A percentile compares a stretch with the other conserved stretches of the same genome.
Conservation (phyloP, 1,284 basidiomycete species). For the Trichosporon sp. region DNA sequence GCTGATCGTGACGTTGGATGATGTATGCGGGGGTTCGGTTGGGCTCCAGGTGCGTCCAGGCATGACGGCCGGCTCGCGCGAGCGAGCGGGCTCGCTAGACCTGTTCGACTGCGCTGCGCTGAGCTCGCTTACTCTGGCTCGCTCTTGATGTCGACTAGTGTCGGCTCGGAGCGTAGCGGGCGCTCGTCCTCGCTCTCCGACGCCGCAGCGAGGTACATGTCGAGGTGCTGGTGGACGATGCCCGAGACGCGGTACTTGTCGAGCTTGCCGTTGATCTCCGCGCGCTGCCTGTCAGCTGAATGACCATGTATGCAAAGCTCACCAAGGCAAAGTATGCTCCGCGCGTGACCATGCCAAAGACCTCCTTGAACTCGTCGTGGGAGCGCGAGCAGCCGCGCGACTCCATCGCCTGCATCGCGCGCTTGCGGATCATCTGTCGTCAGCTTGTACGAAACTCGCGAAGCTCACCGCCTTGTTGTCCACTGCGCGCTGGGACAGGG, state of each 20-base stretch:
- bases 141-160: not conserved
- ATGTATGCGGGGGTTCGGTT: not conserved
- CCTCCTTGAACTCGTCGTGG: conserved; percentile 41
- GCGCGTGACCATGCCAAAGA: conserved; percentile 42
- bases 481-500: conserved; percentile 23
- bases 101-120: not conserved
- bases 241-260: conserved; percentile 34
- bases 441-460: not conserved
- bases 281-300: conserved; percentile 15
- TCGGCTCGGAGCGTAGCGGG: not conserved
- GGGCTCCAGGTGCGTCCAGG: not conserved
- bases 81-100: not conserved
- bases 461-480: conserved; percentile 13
- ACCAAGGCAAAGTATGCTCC: conserved; percentile 46
- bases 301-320: conserved; percentile 13
- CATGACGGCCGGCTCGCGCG: not conserved
- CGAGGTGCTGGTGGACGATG: conserved; percentile 35
- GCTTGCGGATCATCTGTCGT: conserved; percentile 41
- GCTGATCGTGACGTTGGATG: not conserved
- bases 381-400: conserved; percentile 29
- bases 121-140: not conserved
- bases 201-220: conserved; percentile 38
- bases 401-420: conserved; percentile 36
- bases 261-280: conserved; percentile 19
- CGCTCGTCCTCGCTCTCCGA: not conserved